These are phyloP conservation scores for Flaveria floridana DNA, from an alignment of 140 eudicot species.

Conservation along the genomic window DNA sequence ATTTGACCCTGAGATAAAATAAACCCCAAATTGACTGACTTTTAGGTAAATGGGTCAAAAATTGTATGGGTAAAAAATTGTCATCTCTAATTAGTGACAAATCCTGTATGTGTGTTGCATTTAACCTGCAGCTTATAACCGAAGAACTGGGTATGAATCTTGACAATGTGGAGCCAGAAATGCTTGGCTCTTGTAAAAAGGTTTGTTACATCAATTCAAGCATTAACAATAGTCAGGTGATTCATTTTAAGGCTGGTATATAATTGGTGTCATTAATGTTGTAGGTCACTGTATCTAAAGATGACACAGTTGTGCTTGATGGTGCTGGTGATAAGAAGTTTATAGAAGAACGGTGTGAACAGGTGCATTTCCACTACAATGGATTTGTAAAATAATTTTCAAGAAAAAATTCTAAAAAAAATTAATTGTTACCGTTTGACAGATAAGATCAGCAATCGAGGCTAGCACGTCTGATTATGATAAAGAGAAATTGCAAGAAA, in stretches of 20 bases:
- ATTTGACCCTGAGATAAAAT: not conserved
- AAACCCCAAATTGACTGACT: not conserved
- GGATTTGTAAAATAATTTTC: not conserved
- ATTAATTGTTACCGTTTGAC: not conserved
- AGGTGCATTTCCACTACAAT: conserved; percentile 42
- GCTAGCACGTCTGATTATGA: conserved; percentile 80
- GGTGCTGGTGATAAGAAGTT: conserved; percentile 86
- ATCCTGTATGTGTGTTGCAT: conserved; percentile 3
- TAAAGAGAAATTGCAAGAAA: conserved; percentile 79
- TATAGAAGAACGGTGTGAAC: conserved; percentile 81
- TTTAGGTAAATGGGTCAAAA: conserved; percentile 4
- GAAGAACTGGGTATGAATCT: conserved; percentile 76
- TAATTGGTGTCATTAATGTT: conserved; percentile 11
- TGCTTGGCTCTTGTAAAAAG: conserved; percentile 76
- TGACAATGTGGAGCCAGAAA: conserved; percentile 56
- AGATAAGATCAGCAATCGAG: conserved; percentile 72
- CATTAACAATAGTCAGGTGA: not conserved
- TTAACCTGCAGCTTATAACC: conserved; percentile 50
- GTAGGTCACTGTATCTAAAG: conserved; percentile 70
- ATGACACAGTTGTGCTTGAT: conserved; percentile 83
- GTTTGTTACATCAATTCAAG: conserved; percentile 27
- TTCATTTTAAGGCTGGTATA: conserved; percentile 29
- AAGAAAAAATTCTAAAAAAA: conserved; percentile 23
- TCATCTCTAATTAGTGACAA: not conserved
- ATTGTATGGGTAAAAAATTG: conserved; percentile 8